Evolutionary conservation across 139 green algal genomes (phyloP), one percentile per base, ranked within the genome.

Genomic region (Asterochloris erici): DNA sequence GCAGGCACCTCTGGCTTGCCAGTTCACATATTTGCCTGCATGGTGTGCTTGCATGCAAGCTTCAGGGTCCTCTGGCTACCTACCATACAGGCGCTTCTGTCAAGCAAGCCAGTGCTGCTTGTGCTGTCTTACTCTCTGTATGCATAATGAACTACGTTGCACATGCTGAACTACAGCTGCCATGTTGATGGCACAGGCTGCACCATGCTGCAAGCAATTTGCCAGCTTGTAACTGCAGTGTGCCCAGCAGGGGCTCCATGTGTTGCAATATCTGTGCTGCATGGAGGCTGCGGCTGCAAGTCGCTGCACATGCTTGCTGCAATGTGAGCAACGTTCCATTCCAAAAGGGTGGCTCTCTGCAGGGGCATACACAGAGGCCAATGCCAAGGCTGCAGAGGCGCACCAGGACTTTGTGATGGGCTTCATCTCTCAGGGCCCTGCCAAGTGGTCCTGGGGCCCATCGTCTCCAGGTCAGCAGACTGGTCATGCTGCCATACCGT

Each of bases 381-480:
- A 97, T 70, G 91, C 92, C 9, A 78, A 87, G 66, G 94, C 95
- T 10, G 97, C 96, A 2, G 88, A 92, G 73, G 82, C 88, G 64
- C 85, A 96, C 79, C 82, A 89, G 73, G 97, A 99, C 86, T 99
- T 98, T 90, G 97, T 99, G 68, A 99, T 99, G 89, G 97, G 97
- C 63, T 99, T 97, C 93, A 99, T 99, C 83, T 98, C 92, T 0
- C 88, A 94, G 71, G 94, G 93, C 19, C 97, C 97, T 9, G 89
- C 92, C 21, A 79, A 78, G 15, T 99, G 97, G 97, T 83, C 85
- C 17, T 77, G 77, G 66, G 89, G 89, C 0, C 88, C 87, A 21
- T 79, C 79, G 14, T 83, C 87, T 17, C 91, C 93, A 63, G 91
- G 89, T 91, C 28, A 74, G 78, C 66, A 14, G 10, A 14, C 2